Evolutionary conservation across 345 rosid genomes (phyloP).

Genomic region (Pelargonium nanum): DNA sequence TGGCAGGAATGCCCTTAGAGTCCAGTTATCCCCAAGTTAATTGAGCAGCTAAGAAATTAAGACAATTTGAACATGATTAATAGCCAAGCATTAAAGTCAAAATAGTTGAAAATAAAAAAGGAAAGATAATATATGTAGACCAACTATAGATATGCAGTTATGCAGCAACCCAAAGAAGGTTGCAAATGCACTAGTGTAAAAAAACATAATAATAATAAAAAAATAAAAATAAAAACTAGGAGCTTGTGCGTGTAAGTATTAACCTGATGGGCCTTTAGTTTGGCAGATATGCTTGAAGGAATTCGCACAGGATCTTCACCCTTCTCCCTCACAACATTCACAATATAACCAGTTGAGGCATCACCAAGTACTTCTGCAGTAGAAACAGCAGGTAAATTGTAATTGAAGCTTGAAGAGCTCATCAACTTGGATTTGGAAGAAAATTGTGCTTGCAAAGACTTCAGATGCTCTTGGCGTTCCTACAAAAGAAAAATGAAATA

Average conservation of each 20-base stretch:
- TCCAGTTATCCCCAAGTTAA: background rate
- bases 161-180: background rate
- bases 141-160: background rate
- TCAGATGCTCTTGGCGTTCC: conserved; percentile 97
- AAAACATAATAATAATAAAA: background rate
- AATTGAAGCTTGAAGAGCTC: conserved; percentile 32
- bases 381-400: conserved; percentile 49
- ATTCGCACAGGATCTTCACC: conserved; percentile 92
- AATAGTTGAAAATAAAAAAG: background rate
- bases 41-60: background rate
- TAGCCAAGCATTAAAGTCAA: background rate
- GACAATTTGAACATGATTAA: background rate
- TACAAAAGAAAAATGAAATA: conserved; percentile 27
- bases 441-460: conserved; percentile 64
- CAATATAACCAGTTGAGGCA: conserved; percentile 67
- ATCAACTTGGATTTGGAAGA: conserved; percentile 49
- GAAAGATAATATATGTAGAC: background rate
- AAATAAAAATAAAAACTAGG: background rate
- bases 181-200: background rate
- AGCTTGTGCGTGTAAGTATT: conserved; percentile 3
- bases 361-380: conserved; percentile 76
- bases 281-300: conserved; percentile 75
- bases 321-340: conserved; percentile 93
- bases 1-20: background rate
- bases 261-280: conserved; percentile 96